A percentile compares a stretch with the other conserved stretches of the same genome.
Conservation (phyloP, 2,329 filamentous ascomycete species). For the Colletotrichum sp. region DNA sequence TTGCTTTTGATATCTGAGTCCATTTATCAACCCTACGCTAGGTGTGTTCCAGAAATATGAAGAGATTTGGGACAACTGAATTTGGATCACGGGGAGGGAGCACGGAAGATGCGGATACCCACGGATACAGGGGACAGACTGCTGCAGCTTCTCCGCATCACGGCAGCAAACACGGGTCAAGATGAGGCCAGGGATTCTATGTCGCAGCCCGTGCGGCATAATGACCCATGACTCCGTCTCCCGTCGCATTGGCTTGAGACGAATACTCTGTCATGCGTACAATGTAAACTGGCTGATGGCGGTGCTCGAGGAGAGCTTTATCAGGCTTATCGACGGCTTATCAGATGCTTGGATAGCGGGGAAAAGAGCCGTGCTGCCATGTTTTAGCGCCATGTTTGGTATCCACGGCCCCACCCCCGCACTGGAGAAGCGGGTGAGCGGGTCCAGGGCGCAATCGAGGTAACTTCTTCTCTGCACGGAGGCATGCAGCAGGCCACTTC, state of each 20-base stretch:
- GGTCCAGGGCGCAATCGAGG: neutral
- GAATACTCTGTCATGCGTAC: neutral
- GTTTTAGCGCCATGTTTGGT: conserved; percentile 14
- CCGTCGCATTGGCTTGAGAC: neutral
- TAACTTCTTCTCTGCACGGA: conserved; percentile 14
- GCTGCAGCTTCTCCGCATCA: conserved; percentile 3
- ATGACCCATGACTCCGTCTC: neutral
- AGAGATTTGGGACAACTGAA: neutral
- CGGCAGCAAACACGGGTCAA: neutral
- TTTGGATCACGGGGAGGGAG: neutral
- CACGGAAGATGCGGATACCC: conserved; percentile 6
- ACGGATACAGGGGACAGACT: neutral
- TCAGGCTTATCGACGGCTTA: conserved; percentile 6
- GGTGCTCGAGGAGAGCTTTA: neutral
- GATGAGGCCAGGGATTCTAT: neutral
- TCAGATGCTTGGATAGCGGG: neutral
- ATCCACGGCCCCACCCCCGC: conserved; percentile 9
- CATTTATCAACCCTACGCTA: neutral
- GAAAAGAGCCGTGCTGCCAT: neutral
- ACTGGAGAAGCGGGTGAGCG: conserved; percentile 10
- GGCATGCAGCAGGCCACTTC: conserved; percentile 14
- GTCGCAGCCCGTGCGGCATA: neutral
- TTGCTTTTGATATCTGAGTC: neutral
- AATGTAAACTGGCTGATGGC: neutral
- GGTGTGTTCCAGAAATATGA: neutral